Base-by-base conservation (phyloP, 2,329 filamentous ascomycete genomes). In the Colletotrichum gigasporum region DNA sequence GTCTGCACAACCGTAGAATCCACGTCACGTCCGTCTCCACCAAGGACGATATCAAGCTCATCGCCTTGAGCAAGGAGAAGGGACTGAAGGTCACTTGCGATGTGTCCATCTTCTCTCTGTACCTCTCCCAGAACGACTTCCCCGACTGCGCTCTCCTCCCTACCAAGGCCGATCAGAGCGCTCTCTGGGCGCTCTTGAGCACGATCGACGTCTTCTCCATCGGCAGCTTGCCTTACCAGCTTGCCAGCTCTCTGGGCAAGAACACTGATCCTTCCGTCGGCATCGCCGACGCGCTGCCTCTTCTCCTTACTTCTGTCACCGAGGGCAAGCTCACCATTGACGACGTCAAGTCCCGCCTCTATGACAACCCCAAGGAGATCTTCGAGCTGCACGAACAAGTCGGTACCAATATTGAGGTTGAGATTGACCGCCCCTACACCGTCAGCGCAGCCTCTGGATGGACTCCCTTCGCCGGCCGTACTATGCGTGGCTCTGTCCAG, bases 81-180 rank as follows among this genome's bases (percentile, higher is more conserved):
- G 91, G 91, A n/a, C 81, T 94, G 63, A 90, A 90, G 75, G 91
- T 94, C 44, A 94, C 91, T 20, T 94, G 91, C 76, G 91, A 94
- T 74, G 91, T 94, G 42, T 91, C 89, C n/a, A 85, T 94, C 71
- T 94, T 92, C 81, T 87, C 90, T 16, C 83, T 94, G 41, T 94
- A 93, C 81, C 82, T 94, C 22, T 90, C 89, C 4, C 89, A 88
- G 71, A 82, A 87, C 50, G 90, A 94, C 71, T 92, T 85, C 76
- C 90, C 91, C 2, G 83, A 87, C 60, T 92, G 87, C 73, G 79
- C 83, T 65, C 85, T 87, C 70, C 81, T 94, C 56, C 91, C 91
- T 10, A 90, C 88, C 2, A 79, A 78, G 18, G 82, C 86, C 66
- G 91, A 94, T 71, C 91, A 94, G 77, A 82, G 85, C 62, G 90